Evolutionary conservation across 2,329 filamentous ascomycete species (phyloP), one percentile per base, ranked within the genome.

Genomic region (Paecilomyces sp.): DNA sequence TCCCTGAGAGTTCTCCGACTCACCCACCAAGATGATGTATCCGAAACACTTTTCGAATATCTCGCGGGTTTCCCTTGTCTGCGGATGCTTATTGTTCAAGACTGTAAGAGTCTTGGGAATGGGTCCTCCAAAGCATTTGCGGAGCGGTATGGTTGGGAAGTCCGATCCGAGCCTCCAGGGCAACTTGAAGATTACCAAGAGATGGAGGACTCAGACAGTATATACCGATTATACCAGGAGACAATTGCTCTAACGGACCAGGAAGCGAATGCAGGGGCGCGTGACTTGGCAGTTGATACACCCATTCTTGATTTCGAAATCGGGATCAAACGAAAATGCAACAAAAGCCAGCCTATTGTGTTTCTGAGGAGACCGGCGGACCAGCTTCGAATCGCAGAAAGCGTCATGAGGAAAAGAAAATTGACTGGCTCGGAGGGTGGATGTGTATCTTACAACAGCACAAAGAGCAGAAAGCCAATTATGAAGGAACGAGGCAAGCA

Each of bases 1-100:
- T 68, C 77, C 56, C 67, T 80, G 3, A 70, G 73, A 3, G 63
- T 75, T 24, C 58, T 80, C 33, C 64, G 73, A 51, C 61, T 79
- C 50, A 65, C 66, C 25, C 60, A 68, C 41, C 76, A 78, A 56
- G 57, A 61, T 6, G 59, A 69, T 3, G 31, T 79, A 1, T 73
- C 71, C 3, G 54, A 60, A 15, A 64, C 68, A 18, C 59, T 71
- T 2, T 70, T 79, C 53, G 64, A 66, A 33, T 74, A 74, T 60
- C 61, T 79, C 13, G 61, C 65, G 18, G 55, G 56, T 2, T 70
- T 80, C 41, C 75, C 75, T 2, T 67, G 68, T 8, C 59, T 80
- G 25, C 68, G 67, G n/a, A 55, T 70, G 13, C 61, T 79, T 22
- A 61, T 78, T 15, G 61, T 72, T 3, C 68, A 68, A 12, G 66